Evolutionary conservation across 129 eudicot species (phyloP).

Genomic region (Escallonia herrerae): DNA sequence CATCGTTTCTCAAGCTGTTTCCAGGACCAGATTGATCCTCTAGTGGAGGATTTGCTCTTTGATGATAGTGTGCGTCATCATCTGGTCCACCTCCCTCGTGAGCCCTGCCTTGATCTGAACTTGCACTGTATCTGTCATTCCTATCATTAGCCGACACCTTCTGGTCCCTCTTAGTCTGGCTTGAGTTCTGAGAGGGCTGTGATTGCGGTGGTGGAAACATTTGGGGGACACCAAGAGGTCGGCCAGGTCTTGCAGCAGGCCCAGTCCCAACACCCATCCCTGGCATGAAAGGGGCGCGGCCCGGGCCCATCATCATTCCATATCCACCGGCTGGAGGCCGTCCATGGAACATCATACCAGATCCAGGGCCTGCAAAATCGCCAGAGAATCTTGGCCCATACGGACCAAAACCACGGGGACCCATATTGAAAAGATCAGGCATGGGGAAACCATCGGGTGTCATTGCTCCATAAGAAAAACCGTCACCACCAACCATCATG

Average conservation of each 20-base stretch:
- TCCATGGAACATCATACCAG: conserved; percentile 84
- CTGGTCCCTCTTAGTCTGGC: conserved; percentile 57
- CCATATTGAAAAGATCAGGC: conserved; percentile 80
- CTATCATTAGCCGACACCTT: conserved; percentile 35
- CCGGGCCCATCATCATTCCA: conserved; percentile 97
- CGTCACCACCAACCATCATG: conserved; percentile 78
- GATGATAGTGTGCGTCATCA: conserved; percentile 35
- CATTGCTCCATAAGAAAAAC: conserved; percentile 58
- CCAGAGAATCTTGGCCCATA: conserved; percentile 75
- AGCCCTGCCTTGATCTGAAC: conserved; percentile 43
- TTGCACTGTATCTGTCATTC: conserved; percentile 38
- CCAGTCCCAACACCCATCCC: conserved; percentile 44
- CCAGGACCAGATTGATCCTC: conserved; percentile 41
- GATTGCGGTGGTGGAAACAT: conserved; percentile 42
- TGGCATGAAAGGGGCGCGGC: conserved; percentile 50
- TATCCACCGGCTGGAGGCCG: conserved; percentile 67
- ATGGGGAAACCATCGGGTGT: conserved; percentile 72
- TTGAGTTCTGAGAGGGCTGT: conserved; percentile 39
- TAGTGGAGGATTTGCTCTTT: conserved; percentile 19
- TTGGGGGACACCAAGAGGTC: conserved; percentile 48
- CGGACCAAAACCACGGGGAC: conserved; percentile 83
- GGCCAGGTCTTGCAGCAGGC: conserved; percentile 32
- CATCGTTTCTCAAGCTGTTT: conserved; percentile 47
- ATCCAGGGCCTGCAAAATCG: conserved; percentile 54
- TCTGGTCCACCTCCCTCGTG: conserved; percentile 38